Percentiles rank a stretch among this genome's conserved stretches.
These are phyloP conservation scores for Coniferiporia sulphurascens DNA, from an alignment of 1,284 basidiomycete genomes.

Conservation along the genomic window DNA sequence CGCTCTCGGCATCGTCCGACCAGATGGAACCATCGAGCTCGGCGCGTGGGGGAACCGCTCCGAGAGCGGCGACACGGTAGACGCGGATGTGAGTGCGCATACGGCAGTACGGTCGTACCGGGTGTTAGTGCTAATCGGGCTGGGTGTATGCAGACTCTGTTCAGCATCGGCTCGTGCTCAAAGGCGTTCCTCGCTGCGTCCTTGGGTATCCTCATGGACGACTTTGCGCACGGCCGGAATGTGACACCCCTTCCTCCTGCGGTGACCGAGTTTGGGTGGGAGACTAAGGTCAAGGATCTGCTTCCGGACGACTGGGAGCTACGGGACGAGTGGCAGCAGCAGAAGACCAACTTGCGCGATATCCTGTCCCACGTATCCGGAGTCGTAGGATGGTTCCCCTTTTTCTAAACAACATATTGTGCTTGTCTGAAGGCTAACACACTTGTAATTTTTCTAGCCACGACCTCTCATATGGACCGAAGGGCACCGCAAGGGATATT, in stretches of 20 bases:
- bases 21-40: conserved; percentile 8
- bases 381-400: conserved; percentile 17
- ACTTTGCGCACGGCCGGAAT: conserved; percentile 27
- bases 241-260: conserved; percentile 26
- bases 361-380: conserved; percentile 25
- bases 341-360: conserved; percentile 35
- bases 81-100: neutral
- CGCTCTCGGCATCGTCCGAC: neutral
- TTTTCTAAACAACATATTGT: no score
- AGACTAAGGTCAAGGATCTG: conserved; percentile 37
- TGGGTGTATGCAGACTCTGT: conserved; percentile 30
- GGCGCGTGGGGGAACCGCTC: conserved; percentile 22
- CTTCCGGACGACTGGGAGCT: conserved; percentile 37
- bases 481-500: conserved; percentile 3
- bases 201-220: conserved; percentile 35
- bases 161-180: conserved; percentile 40
- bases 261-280: conserved; percentile 27
- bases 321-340: conserved; percentile 31
- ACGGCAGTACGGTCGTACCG: neutral
- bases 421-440: no score
- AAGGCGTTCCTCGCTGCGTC: conserved; percentile 39
- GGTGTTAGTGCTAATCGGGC: neutral
- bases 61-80: conserved; percentile 27
- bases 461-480: conserved; percentile 9
- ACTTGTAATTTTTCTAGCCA: neutral